These are phyloP conservation scores for Pseudogymnoascus sp. DNA, from an alignment of 2,329 filamentous ascomycete genomes.

Conservation along the genomic window DNA sequence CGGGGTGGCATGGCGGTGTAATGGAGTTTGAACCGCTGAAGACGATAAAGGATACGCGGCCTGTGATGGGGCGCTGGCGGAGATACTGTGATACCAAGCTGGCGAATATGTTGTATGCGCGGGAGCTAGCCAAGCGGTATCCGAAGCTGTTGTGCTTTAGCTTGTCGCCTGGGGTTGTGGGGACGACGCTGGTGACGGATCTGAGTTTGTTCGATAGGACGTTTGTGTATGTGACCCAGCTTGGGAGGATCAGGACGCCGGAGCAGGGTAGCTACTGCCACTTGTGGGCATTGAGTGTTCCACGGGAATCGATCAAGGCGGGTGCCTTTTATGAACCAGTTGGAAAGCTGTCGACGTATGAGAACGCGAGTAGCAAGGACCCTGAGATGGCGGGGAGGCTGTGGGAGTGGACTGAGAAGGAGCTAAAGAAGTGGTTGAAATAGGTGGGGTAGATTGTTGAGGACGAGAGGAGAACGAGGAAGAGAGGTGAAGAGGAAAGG, in stretches of 20 bases:
- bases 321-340: constrained; percentile 35
- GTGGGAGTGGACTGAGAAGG: constrained; percentile 32
- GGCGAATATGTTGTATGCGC: constrained; percentile 39
- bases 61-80: constrained; percentile 25
- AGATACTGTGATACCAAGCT: constrained; percentile 42
- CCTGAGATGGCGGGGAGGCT: constrained; percentile 28
- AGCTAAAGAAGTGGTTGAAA: constrained; percentile 19
- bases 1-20: constrained; percentile 15
- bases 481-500: not conserved
- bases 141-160: constrained; percentile 31
- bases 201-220: not conserved
- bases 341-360: constrained; percentile 18
- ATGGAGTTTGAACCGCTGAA: constrained; percentile 30
- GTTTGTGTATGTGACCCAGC: not conserved
- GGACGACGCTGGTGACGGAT: constrained; percentile 28
- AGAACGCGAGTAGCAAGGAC: constrained; percentile 15
- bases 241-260: constrained; percentile 16
- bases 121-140: constrained; percentile 34
- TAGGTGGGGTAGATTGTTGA: not conserved
- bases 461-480: not conserved
- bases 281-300: constrained; percentile 34
- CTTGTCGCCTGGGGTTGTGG: constrained; percentile 37
- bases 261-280: constrained; percentile 34
- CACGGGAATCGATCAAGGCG: constrained; percentile 23
- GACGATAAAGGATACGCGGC: constrained; percentile 16